Percentiles rank a stretch among this genome's conserved stretches.
Evolutionary conservation across 768 basidiomycete genomes (phyloP).

Genomic region (Suillus decipiens): DNA sequence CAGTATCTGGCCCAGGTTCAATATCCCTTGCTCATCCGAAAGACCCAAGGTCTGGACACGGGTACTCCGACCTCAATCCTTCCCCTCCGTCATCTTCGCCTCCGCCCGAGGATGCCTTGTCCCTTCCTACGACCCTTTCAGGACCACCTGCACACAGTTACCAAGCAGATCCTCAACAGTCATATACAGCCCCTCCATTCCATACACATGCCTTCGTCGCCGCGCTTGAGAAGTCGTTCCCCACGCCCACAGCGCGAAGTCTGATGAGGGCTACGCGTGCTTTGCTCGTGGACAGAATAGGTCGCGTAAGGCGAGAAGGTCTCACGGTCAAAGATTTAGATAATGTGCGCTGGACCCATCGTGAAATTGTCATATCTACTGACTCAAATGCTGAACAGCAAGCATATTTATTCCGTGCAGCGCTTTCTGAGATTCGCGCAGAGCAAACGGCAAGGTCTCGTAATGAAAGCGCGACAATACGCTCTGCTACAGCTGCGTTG

Average conservation of each 20-base stretch:
- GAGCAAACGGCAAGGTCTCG: conserved; percentile 81
- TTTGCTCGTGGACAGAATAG: conserved; percentile 73
- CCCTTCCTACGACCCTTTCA: conserved; percentile 17
- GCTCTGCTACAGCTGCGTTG: conserved; percentile 72
- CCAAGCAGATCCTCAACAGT: conserved; percentile 17
- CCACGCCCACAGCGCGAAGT: conserved; percentile 69
- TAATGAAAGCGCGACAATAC: conserved; percentile 83
- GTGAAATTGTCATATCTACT: not conserved
- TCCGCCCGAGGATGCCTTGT: not conserved
- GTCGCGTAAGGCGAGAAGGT: conserved; percentile 69
- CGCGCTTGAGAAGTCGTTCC: conserved; percentile 72
- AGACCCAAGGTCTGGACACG: conserved; percentile 17
- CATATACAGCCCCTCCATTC: conserved; percentile 73
- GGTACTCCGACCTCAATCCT: conserved; percentile 11
- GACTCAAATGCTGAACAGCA: conserved; percentile 52
- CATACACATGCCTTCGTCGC: conserved; percentile 79
- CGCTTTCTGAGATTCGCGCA: conserved; percentile 84
- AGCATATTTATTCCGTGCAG: conserved; percentile 95
- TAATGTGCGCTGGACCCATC: conserved; percentile 54
- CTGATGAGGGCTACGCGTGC: conserved; percentile 86
- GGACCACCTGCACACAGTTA: conserved; percentile 17
- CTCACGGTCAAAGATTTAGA: conserved; percentile 78
- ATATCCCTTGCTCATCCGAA: conserved; percentile 20
- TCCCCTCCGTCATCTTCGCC: conserved; percentile 4
- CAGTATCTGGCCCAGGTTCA: conserved; percentile 10